phyloP scores from a whole-genome alignment of 2,329 filamentous ascomycete genomes.

The Phyllosticta citrichinensis region DNA sequence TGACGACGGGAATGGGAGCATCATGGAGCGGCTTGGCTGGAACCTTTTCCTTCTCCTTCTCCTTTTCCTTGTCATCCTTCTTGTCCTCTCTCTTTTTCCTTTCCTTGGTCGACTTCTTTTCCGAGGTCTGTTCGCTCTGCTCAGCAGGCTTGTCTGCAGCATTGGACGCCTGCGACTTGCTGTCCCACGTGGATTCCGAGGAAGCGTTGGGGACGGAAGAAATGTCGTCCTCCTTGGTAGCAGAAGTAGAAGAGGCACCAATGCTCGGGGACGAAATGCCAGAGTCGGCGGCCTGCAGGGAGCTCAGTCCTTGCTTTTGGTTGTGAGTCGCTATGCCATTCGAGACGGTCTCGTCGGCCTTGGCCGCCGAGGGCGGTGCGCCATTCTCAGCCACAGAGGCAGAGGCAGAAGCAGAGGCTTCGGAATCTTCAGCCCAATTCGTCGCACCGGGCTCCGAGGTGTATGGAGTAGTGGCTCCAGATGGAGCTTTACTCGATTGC shows the following conservation, averaged over 20 bases:
- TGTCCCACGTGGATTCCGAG: conserved; percentile 58
- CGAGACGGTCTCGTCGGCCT: conserved; percentile 15
- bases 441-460: conserved; percentile 27
- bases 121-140: conserved; percentile 16
- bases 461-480: conserved; percentile 33
- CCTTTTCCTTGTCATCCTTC: conserved; percentile 41
- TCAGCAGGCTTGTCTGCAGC: conserved; percentile 52
- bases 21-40: conserved; percentile 58
- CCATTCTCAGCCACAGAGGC: conserved; percentile 20
- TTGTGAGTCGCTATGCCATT: conserved; percentile 14
- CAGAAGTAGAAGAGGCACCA: conserved; percentile 41
- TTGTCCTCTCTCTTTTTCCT: conserved; percentile 29
- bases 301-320: conserved; percentile 13
- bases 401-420: conserved; percentile 23
- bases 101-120: conserved; percentile 34
- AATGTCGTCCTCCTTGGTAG: conserved; percentile 50
- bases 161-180: conserved; percentile 52
- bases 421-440: conserved; percentile 40
- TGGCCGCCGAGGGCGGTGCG: conserved; percentile 16
- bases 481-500: conserved; percentile 35
- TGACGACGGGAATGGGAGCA: conserved; percentile 73
- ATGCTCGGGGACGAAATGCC: conserved; percentile 43
- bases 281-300: conserved; percentile 16
- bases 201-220: conserved; percentile 53
- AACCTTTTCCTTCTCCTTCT: conserved; percentile 36